Conservation (phyloP, 2,329 filamentous ascomycete genomes). For the Aspergillus latus region DNA sequence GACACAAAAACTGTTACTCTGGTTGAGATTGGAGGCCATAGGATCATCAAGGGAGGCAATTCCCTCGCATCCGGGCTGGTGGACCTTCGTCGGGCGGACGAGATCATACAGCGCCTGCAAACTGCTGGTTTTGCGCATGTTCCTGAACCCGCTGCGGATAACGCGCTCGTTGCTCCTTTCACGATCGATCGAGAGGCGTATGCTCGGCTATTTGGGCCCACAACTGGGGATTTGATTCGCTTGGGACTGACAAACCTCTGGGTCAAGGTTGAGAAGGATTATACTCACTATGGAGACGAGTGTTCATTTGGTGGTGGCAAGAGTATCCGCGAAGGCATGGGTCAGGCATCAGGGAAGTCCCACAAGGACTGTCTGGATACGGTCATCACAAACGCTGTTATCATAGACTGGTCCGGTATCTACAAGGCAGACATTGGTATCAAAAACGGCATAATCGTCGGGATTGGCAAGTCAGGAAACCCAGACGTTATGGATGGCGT, state of each 20-base stretch:
- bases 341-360: constrained; percentile 75
- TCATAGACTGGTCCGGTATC: constrained; percentile 89
- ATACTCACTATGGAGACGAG: constrained; percentile 85
- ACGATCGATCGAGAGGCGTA: constrained; percentile 78
- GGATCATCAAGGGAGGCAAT: constrained; percentile 82
- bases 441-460: constrained; percentile 80
- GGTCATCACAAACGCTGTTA: constrained; percentile 83
- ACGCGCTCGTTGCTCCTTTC: constrained; percentile 59
- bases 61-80: constrained; percentile 71
- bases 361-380: constrained; percentile 76
- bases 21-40: constrained; percentile 81
- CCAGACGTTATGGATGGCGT: constrained; percentile 97
- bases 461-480: constrained; percentile 92
- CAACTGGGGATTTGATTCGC: constrained; percentile 79
- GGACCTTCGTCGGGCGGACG: constrained; percentile 61
- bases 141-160: constrained; percentile 62
- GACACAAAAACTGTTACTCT: constrained; percentile 87
- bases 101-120: constrained; percentile 67
- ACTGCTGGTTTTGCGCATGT: constrained; percentile 75
- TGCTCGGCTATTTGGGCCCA: constrained; percentile 87
- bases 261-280: constrained; percentile 84
- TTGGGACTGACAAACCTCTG: constrained; percentile 84
- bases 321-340: constrained; percentile 92
- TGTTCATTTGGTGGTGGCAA: constrained; percentile 95
- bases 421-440: constrained; percentile 97